Base-by-base conservation (phyloP, 345 rosid species). In the Luvunga scandens region DNA sequence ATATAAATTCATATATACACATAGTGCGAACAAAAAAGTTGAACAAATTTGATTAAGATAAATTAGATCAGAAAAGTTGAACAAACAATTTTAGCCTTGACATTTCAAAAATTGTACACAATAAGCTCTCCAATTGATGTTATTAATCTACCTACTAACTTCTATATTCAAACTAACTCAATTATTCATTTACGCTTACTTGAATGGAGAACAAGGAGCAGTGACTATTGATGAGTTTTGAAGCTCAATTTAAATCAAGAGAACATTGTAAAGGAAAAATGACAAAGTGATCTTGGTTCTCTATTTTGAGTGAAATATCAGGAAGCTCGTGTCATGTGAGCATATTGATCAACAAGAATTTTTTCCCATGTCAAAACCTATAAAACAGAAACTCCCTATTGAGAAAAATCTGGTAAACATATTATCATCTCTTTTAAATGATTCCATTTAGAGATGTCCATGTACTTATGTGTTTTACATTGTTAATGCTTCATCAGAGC, bases 331-430 rank as follows among this genome's bases (percentile, higher is more conserved):
- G 81, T 83, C 80, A 95, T 30, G 81, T 91, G 97, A 82, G 97
- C 94, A 28, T 95, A 89, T 66, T 83, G 79, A 82, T 91, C 97
- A 59, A 95, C 92, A 56, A 98, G 99, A 83, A 93, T 89, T 82
- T 93, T 85, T 85, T 93, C 97, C 96, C 96, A 95, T 73, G 88
- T 87, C 75, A 95, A 85, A 30, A 89, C 88, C 99, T 95, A 77
- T 48, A 38, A 50, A 72, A 33, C 69, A 25, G 55, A 76, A 39
- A 34, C 12, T 59, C 27, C 38, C 38, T 62, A 19, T 33, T 72
- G 48, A 71, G 73, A 18, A 53, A 65, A 53, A 45, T 45, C 0
- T 45, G 50, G 28, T 72, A 31, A n/a, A 25, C 30, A 22, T 21
- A 5, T 70, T 39, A 83, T 38, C 60, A 31, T 36, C 53, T 28